phyloP scores from a whole-genome alignment of 257 asterid species.

The Rauvolfia tetraphylla region DNA sequence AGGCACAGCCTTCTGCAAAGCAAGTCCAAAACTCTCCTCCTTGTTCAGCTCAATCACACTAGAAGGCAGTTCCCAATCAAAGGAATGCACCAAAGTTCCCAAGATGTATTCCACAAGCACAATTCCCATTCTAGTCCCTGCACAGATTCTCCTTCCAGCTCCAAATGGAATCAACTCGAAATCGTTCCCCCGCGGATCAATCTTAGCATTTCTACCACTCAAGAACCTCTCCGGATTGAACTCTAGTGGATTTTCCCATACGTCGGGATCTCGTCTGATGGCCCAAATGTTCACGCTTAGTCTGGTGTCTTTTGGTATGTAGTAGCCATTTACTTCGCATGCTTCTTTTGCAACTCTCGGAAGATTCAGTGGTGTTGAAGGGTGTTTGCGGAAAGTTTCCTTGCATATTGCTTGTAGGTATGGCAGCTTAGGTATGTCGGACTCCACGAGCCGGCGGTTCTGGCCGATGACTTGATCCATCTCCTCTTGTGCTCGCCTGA shows the following conservation, averaged over 20 bases:
- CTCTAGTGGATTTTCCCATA: conserved; percentile 47
- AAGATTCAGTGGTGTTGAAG: conserved; percentile 47
- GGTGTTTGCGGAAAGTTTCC: conserved; percentile 48
- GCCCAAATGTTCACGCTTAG: conserved; percentile 58
- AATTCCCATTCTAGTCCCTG: conserved; percentile 49
- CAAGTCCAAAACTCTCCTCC: conserved; percentile 52
- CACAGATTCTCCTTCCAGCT: conserved; percentile 48
- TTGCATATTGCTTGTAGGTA: conserved; percentile 47
- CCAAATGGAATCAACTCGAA: conserved; percentile 50
- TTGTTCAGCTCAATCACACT: conserved; percentile 27
- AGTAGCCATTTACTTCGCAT: conserved; percentile 36
- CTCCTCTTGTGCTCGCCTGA: conserved; percentile 36
- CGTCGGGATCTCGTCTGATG: conserved; percentile 44
- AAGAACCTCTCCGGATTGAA: conserved; percentile 42
- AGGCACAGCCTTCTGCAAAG: conserved; percentile 49
- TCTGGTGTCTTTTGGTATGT: conserved; percentile 41
- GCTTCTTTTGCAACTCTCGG: conserved; percentile 33
- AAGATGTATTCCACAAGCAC: conserved; percentile 40
- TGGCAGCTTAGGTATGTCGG: conserved; percentile 40
- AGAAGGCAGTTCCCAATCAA: conserved; percentile 39
- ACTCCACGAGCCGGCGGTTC: conserved; percentile 29
- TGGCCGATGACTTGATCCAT: conserved; percentile 41
- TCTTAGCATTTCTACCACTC: conserved; percentile 13
- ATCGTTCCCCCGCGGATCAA: conserved; percentile 37
- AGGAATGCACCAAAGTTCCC: conserved; percentile 49